Base-by-base conservation (phyloP, 495 filamentous ascomycete species). In the Corynascus novoguineensis region DNA sequence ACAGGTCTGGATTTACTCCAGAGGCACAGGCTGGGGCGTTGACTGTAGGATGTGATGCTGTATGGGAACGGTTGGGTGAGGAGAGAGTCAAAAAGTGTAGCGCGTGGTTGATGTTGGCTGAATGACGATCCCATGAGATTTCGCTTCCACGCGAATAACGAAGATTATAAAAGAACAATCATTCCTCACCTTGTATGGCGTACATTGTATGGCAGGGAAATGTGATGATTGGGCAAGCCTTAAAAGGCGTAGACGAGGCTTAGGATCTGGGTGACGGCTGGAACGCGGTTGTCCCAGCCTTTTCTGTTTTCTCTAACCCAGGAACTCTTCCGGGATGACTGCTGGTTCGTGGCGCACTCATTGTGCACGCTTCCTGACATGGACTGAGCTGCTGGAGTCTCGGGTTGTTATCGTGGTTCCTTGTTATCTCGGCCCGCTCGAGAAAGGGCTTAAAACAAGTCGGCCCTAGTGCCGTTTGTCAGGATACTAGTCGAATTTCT, bases 81-180 rank as follows among this genome's bases (percentile, higher is more conserved):
- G 44, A 22, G 29, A 31, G 37, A 41, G 49, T 29, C n/a, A 27
- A 27, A 38, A 48, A 44, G 15, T 35, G 44, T 48, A 25, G 32
- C 32, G 41, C 12, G 34, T 38, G 32, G 53, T 31, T 28, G 53
- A 24, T 40, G 50, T 7, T 21, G 50, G 34, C 24, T 38, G 21
- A n/a, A 11, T 47, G 53, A 48, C 41, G 53, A 55, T 48, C 53
- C 25, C 42, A 27, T 19, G 32, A 48, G 53, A 44, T 19, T 48
- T 32, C 9, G 27, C 31, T 19, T 19, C 41, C 22, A 40, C 22
- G 17, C 44, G 27, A 56, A 56, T 31, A 3, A 50, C 17, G 32
- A 50, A 55, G 4, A 34, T 4, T n/a, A 42, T 15, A 19, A 44
- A 53, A 5, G 25, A 24, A 5, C 6, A 19, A 27, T n/a, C n/a